Evolutionary conservation across 2,329 filamentous ascomycete genomes (phyloP).

Genomic region (Aspergillus clavatus): DNA sequence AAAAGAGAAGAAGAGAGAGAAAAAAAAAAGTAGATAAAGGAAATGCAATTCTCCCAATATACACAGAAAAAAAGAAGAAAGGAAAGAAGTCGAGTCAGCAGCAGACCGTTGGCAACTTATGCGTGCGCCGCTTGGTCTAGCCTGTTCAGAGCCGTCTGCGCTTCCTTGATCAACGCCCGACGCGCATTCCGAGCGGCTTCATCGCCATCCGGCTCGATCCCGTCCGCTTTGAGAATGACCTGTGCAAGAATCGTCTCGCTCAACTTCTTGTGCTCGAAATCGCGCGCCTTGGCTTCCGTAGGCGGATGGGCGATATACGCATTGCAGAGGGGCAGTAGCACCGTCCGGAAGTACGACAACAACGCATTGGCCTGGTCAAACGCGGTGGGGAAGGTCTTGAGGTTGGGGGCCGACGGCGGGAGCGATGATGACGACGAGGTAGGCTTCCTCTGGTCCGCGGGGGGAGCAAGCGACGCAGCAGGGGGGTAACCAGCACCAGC

Average conservation of each 20-base stretch:
- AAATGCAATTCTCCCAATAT: background rate
- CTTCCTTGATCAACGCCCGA: constrained; percentile 40
- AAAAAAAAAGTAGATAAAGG: background rate
- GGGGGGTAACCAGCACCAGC: constrained; percentile 9
- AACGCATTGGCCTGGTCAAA: constrained; percentile 38
- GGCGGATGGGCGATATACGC: constrained; percentile 39
- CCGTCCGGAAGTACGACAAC: constrained; percentile 31
- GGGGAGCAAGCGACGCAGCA: constrained; percentile 15
- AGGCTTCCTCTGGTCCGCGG: constrained; percentile 10
- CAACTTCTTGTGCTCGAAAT: constrained; percentile 42
- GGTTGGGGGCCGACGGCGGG: constrained; percentile 32
- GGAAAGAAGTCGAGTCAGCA: too few species aligned
- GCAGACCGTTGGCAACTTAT: constrained; percentile 1
- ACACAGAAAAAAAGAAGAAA: background rate
- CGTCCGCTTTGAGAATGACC: constrained; percentile 56
- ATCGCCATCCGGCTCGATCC: constrained; percentile 66
- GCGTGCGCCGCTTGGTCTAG: constrained; percentile 32
- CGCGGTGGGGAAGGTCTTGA: constrained; percentile 29
- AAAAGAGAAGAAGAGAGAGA: constrained; percentile 4
- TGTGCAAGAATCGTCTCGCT: constrained; percentile 42
- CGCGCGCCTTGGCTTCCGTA: constrained; percentile 34
- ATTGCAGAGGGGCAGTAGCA: constrained; percentile 36
- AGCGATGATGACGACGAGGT: constrained; percentile 8
- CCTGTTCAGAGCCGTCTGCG: constrained; percentile 35
- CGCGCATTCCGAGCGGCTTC: constrained; percentile 52